Evolutionary conservation across 2,329 filamentous ascomycete species (phyloP), one percentile per base, ranked within the genome.

Genomic region (Celoporthe dispersa): DNA sequence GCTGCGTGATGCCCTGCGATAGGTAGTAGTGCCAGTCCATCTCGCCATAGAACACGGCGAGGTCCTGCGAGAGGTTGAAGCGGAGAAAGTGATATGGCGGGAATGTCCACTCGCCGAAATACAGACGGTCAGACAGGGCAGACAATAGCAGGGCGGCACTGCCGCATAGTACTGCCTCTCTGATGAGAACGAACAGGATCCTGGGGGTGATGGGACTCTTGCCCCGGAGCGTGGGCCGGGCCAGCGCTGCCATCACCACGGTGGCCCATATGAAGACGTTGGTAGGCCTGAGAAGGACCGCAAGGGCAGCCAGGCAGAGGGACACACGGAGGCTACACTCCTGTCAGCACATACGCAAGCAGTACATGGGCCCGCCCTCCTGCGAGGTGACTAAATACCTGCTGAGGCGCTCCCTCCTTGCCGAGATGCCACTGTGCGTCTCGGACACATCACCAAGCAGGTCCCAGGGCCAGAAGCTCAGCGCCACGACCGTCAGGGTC

Each of bases 1-100:
- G 87, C 0, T 98, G 86, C 1, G 96, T 95, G 35, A 97, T 85
- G 5, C 94, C 96, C 81, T 99, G 94, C 0, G 92, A 91, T 39
- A 97, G 81, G 79, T 98, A 99, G 82, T 98, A 99, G 80, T 98
- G 94, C 86, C 91, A 91, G 72, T 93, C 90, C 80, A 97, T 98
- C 63, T 84, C 88, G 31, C 96, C 96, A 78, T 99, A 99, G 80
- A 98, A 98, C 63, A 95, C 88, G 35, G 96, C 94, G 7, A 99
- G 86, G 9, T 92, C 92, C 79, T 97, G 92, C 28, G 91, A 88
- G 68, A 99, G 86, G 81, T 99, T 99, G 84, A 98, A 95, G 77
- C 95, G 88, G 70, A 98, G 86, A 82, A 94, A 98, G 68, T 91
- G 91, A 73, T 95, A 87, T 0, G 94, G 92, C 5, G 96, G 96